A percentile compares a stretch with the other conserved stretches of the same genome.
Evolutionary conservation across 2,329 filamentous ascomycete species (phyloP).

Genomic region (Coniochaeta hoffmannii): DNA sequence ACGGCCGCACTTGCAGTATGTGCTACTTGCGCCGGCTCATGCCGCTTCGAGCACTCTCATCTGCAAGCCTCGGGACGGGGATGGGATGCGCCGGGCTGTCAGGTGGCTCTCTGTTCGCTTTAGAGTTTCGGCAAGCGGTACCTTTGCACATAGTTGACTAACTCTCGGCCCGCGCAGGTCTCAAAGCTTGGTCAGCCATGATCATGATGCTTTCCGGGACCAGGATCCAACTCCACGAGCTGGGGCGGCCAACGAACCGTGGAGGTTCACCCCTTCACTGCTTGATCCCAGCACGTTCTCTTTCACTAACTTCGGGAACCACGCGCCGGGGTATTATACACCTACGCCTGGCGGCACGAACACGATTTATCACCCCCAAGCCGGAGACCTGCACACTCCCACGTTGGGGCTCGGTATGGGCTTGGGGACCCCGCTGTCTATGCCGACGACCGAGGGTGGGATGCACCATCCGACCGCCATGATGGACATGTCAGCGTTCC

Average conservation of each 20-base stretch:
- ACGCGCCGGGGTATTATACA: slow-evolving; percentile 78
- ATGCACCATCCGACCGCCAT: slow-evolving; percentile 52
- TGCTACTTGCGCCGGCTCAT: neutral
- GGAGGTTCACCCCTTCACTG: slow-evolving; percentile 82
- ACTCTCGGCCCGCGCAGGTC: neutral
- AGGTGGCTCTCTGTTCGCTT: neutral
- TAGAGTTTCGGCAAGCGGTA: neutral
- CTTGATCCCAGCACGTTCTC: slow-evolving; percentile 79
- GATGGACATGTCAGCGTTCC: slow-evolving; percentile 63
- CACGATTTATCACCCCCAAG: slow-evolving; percentile 73
- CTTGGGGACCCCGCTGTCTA: slow-evolving; percentile 72
- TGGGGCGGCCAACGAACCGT: slow-evolving; percentile 69
- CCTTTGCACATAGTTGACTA: neutral
- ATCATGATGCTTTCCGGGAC: slow-evolving; percentile 48
- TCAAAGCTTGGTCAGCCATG: slow-evolving; percentile 1
- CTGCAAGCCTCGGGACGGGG: neutral
- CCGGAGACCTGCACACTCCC: slow-evolving; percentile 82
- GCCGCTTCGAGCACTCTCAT: neutral
- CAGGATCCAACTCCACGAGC: slow-evolving; percentile 77
- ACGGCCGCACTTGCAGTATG: neutral
- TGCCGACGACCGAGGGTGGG: slow-evolving; percentile 60
- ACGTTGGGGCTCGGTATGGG: slow-evolving; percentile 67
- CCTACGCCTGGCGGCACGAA: slow-evolving; percentile 77
- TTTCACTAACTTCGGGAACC: slow-evolving; percentile 73
- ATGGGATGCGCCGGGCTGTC: neutral